Percentiles rank a stretch among this genome's conserved stretches.
Conservation (phyloP, 768 basidiomycete species). For the Pulveroboletus frians region DNA sequence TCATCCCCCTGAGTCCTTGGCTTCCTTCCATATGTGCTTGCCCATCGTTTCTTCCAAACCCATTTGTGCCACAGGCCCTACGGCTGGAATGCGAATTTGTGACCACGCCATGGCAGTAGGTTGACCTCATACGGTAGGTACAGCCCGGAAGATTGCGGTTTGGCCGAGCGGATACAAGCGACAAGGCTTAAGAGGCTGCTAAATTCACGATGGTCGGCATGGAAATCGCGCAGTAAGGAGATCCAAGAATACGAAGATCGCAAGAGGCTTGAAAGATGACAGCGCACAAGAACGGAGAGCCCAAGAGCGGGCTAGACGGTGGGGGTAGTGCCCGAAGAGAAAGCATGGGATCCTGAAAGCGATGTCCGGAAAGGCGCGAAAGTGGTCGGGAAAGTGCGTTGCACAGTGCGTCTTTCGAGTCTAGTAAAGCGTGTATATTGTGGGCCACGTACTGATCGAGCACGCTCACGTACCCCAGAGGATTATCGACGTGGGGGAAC, state of each 20-base stretch:
- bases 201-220: conserved; percentile 1
- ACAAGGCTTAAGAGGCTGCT: no score
- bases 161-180: background rate
- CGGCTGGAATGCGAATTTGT: background rate
- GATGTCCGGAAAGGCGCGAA: conserved; percentile 3
- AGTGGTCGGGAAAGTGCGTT: conserved; percentile 4
- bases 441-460: background rate
- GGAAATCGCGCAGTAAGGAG: background rate
- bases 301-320: background rate
- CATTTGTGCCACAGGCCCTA: background rate
- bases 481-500: background rate
- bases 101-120: background rate
- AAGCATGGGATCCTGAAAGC: conserved; percentile 1
- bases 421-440: background rate
- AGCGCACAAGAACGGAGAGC: conserved; percentile 3
- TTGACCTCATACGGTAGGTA: background rate
- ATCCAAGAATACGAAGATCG: background rate
- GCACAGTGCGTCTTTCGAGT: background rate
- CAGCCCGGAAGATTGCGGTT: conserved; percentile 1
- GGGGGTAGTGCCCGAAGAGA: background rate
- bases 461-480: conserved; percentile 4
- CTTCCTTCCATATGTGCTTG: background rate
- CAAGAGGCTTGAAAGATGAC: background rate
- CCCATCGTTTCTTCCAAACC: background rate
- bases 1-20: background rate